Evolutionary conservation across 2,329 filamentous ascomycete genomes (phyloP).

Genomic region (Tolypocladium pustulatum): DNA sequence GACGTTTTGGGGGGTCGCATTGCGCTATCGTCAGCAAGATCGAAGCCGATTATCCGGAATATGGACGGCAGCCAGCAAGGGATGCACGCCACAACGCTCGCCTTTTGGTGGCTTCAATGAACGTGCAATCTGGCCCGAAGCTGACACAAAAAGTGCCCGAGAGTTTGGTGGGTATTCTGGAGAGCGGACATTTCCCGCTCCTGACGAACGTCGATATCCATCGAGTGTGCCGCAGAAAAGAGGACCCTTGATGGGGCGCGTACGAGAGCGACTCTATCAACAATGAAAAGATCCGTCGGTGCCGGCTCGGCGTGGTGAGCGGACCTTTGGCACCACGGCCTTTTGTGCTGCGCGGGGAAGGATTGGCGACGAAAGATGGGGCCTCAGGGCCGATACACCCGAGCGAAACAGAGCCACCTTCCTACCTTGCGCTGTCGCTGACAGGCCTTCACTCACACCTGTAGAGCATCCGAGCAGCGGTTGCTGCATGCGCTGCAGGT

Average conservation of each 20-base stretch:
- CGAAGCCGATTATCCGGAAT: slow-evolving; percentile 2
- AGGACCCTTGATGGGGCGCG: background rate
- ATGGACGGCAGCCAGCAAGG: background rate
- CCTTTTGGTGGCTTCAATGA: background rate
- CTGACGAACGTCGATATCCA: background rate
- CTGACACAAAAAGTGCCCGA: background rate
- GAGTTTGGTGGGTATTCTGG: background rate
- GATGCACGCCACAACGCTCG: background rate
- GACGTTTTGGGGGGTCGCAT: background rate
- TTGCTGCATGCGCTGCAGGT: background rate
- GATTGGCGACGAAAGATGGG: background rate
- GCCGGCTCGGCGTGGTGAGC: slow-evolving; percentile 9
- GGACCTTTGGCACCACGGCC: slow-evolving; percentile 6
- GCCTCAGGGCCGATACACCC: background rate
- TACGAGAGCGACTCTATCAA: background rate
- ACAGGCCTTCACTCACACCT: background rate
- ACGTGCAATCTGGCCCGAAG: background rate
- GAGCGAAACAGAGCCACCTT: background rate
- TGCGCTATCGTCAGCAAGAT: background rate
- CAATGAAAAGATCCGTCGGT: slow-evolving; percentile 6
- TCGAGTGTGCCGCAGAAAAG: background rate
- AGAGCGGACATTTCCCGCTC: background rate
- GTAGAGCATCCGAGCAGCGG: background rate
- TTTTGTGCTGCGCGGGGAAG: background rate
- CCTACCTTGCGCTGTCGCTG: background rate